Evolutionary conservation across 345 rosid genomes (phyloP), one percentile per base, ranked within the genome.

Genomic region (Pugionium dolabratum): DNA sequence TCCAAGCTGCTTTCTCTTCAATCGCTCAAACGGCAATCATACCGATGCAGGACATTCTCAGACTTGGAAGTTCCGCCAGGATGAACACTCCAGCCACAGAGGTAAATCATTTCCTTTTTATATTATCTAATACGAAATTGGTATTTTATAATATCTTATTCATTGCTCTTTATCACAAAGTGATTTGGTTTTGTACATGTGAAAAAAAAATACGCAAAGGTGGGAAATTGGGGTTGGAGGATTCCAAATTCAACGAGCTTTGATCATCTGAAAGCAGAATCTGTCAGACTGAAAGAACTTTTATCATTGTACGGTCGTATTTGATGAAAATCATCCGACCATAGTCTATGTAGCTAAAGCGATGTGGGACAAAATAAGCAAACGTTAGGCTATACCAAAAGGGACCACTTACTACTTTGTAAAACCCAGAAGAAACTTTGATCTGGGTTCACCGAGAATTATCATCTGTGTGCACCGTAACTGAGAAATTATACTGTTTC

Each of bases 161-260:
- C 6, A 0, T 1, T 36, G 6, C 1, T 4, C 4, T 4, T 1
- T 36, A 18, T 18, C 18, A 18, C 18, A 18, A 18, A 18, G 18
- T 43, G 7, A 11, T 5, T 10, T 34, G 8, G 32, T 36, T 30
- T 45, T 55, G 2, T 1, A 25, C 11, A 35, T 49, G 47, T 59
- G 18, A 18, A 18, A 18, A 18, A 18, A 42, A 9, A 34, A 34
- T 49, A 51, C 32, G 6, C 10, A 27, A 80, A 89, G 93, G 75
- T 54, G 31, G 98, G 97, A 66, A 93, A 93, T 64, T 93, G 97
- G 98, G 60, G 88, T 60, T 93, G 98, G 98, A 83, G 96, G 81
- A 70, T 93, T 34, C 95, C 94, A 6, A 76, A 78, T 76, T 74
- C 85, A 9, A 60, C 55, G 73, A 82, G 83, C 77, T 93, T 86